These are phyloP conservation scores for Phlyctochytrium arcticum DNA, from an alignment of 192 early-diverging fungal species.

Conservation along the genomic window DNA sequence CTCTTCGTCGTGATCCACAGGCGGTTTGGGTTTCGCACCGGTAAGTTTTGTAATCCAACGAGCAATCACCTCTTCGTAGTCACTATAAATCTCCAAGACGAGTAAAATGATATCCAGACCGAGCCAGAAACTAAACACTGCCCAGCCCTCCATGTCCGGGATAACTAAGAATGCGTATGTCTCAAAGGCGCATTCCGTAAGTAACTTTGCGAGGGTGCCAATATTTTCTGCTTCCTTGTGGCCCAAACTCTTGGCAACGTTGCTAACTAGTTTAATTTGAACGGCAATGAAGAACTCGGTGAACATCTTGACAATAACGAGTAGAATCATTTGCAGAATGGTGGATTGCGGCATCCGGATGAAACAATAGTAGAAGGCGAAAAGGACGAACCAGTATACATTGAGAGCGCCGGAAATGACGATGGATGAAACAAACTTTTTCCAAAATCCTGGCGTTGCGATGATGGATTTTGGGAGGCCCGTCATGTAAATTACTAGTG, in stretches of 20 bases:
- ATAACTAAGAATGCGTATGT: not conserved
- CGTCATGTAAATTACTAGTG: not conserved
- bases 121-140: conserved; percentile 1
- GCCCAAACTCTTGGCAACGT: not conserved
- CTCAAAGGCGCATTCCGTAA: not conserved
- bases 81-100: not conserved
- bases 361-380: not conserved
- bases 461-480: not conserved
- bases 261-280: not conserved
- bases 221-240: not conserved
- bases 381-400: conserved; percentile 3
- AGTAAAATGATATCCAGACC: not conserved
- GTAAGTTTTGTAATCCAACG: not conserved
- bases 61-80: not conserved
- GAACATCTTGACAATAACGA: not conserved
- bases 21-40: not conserved
- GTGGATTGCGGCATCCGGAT: not conserved
- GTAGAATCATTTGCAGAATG: not conserved
- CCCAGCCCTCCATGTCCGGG: conserved; percentile 1
- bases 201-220: not conserved
- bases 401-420: not conserved
- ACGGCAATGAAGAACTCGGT: not conserved
- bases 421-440: conserved; percentile 1
- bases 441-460: not conserved
- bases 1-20: not conserved